A percentile compares a stretch with the other conserved stretches of the same genome.
phyloP scores from a whole-genome alignment of 352 stramenopile species.

The Phytophthora litchii region DNA sequence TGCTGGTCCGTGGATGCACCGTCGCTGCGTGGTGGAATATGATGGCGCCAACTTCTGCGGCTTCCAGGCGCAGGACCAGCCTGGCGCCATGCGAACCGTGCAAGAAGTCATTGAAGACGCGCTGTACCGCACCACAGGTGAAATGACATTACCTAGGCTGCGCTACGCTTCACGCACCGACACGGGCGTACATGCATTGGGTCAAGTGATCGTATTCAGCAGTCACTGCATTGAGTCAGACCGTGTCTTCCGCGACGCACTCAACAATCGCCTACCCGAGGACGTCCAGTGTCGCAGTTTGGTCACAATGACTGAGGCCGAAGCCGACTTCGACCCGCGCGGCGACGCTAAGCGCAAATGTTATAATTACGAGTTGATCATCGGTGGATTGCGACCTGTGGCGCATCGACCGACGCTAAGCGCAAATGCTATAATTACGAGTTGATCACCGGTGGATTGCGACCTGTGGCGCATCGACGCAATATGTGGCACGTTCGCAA shows the following conservation, averaged over 20 bases:
- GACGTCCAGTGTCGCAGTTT: conserved; percentile 61
- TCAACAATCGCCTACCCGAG: conserved; percentile 76
- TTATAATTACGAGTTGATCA: conserved; percentile 71
- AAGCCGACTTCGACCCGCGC: conserved; percentile 57
- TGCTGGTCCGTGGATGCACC: conserved; percentile 21
- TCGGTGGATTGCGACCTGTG: conserved; percentile 56
- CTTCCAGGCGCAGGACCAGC: conserved; percentile 83
- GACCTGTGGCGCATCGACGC: conserved; percentile 53
- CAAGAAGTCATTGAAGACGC: conserved; percentile 80
- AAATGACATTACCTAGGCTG: conserved; percentile 64
- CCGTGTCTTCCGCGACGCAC: conserved; percentile 55
- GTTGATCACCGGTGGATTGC: conserved; percentile 53
- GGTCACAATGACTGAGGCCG: conserved; percentile 21
- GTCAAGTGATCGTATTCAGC: conserved; percentile 91
- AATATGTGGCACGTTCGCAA: conserved; percentile 69
- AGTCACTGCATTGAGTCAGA: conserved; percentile 63
- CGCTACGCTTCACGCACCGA: conserved; percentile 92
- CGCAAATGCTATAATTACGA: conserved; percentile 76
- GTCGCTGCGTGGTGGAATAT: conserved; percentile 68
- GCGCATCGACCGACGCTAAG: conserved; percentile 46
- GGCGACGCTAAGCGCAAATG: conserved; percentile 57
- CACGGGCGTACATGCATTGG: conserved; percentile 90
- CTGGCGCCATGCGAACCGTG: conserved; percentile 54
- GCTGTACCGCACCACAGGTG: conserved; percentile 68
- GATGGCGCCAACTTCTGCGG: conserved; percentile 80